phyloP scores from a whole-genome alignment of 164 flowering plant species.

The Taxillus chinensis region DNA sequence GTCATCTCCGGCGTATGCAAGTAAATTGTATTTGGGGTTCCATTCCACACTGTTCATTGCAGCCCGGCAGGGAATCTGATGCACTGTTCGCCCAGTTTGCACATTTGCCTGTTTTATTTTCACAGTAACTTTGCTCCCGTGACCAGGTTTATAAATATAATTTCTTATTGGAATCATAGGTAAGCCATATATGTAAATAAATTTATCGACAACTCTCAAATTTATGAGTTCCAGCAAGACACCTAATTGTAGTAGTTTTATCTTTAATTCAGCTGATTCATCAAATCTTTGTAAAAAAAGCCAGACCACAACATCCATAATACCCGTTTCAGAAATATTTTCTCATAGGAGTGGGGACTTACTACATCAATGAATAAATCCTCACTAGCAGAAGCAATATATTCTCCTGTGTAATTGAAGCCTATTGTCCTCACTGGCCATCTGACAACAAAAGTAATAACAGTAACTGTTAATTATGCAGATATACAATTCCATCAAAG shows the following conservation, averaged over 20 bases:
- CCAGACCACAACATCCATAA: too few relatives aligned
- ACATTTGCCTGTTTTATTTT: slow-evolving; percentile 55
- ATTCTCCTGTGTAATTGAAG: slow-evolving; percentile 87
- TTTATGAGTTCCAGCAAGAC: too few relatives aligned
- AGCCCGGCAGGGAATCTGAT: slow-evolving; percentile 89
- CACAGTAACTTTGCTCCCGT: slow-evolving; percentile 1
- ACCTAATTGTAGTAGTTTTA: too few relatives aligned
- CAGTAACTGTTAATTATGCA: not conserved
- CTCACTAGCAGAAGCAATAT: slow-evolving; percentile 97
- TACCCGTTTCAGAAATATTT: too few relatives aligned
- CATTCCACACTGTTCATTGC: slow-evolving; percentile 99
- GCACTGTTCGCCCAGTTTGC: slow-evolving; percentile 76
- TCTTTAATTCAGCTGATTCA: too few relatives aligned
- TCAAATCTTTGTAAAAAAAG: too few relatives aligned
- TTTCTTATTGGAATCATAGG: too few relatives aligned
- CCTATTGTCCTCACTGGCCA: slow-evolving; percentile 98
- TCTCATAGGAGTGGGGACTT: slow-evolving; percentile 14
- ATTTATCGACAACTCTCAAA: too few relatives aligned
- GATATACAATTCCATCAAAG: not conserved
- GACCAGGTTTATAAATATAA: too few relatives aligned
- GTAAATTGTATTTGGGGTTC: slow-evolving; percentile 86
- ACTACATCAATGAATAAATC: slow-evolving; percentile 92
- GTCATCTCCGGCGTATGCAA: slow-evolving; percentile 98
- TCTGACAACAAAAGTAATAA: slow-evolving; percentile 28
- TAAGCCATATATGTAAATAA: too few relatives aligned